Conservation (phyloP, 306 rosid genomes). For the Quercus aquifolioides region DNA sequence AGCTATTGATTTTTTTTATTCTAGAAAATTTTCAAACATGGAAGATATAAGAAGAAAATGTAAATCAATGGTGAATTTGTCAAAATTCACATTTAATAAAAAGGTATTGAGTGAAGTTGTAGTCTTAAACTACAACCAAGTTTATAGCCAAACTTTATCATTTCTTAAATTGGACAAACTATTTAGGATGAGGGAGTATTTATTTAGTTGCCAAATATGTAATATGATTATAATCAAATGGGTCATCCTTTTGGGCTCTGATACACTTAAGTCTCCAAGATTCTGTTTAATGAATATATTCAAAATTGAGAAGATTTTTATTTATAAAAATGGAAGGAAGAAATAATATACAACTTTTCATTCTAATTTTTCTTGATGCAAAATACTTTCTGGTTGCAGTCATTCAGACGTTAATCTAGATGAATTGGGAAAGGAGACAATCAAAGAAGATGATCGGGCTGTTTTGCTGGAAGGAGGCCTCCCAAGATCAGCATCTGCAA, state of each 20-base stretch:
- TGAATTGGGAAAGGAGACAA: slow-evolving; percentile 72
- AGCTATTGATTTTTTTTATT: too few relatives aligned
- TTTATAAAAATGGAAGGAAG: slow-evolving; percentile 2
- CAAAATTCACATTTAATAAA: too few relatives aligned
- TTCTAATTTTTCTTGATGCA: slow-evolving; percentile 15
- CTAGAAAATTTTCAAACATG: too few relatives aligned
- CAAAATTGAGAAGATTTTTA: slow-evolving; percentile 1
- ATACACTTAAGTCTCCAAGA: not conserved
- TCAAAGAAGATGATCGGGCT: slow-evolving; percentile 82
- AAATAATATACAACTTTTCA: not conserved
- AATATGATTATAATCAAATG: not conserved
- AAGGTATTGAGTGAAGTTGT: too few relatives aligned
- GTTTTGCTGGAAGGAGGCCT: slow-evolving; percentile 90
- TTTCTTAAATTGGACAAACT: too few relatives aligned
- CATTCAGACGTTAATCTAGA: slow-evolving; percentile 86
- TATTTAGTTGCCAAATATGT: not conserved
- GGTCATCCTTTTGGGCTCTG: slow-evolving; percentile 3
- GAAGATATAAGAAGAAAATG: too few relatives aligned
- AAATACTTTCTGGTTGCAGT: slow-evolving; percentile 45
- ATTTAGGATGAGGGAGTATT: too few relatives aligned
- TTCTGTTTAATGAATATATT: slow-evolving; percentile 5
- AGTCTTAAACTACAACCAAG: too few relatives aligned
- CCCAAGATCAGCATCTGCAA: slow-evolving; percentile 73
- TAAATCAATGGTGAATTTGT: too few relatives aligned
- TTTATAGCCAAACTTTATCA: too few relatives aligned